A percentile compares a stretch with the other conserved stretches of the same genome.
These are phyloP conservation scores for Abrus precatorius DNA, from an alignment of 306 rosid genomes.

Conservation along the genomic window DNA sequence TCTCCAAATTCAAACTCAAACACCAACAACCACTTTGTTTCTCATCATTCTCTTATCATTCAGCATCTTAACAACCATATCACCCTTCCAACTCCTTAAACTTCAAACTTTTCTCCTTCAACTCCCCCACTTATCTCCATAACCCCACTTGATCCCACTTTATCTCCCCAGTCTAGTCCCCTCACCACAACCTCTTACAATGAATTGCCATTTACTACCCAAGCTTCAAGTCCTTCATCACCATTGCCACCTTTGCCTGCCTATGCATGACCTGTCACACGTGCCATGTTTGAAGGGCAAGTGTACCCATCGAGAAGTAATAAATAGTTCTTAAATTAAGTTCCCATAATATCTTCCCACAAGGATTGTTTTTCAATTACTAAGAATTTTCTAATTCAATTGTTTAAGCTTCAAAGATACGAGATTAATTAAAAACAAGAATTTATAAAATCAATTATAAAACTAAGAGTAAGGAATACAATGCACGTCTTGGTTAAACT, in stretches of 20 bases:
- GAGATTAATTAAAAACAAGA: too few relatives aligned
- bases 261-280: neutral
- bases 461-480: too few relatives aligned
- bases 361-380: too few relatives aligned
- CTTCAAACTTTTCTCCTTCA: neutral
- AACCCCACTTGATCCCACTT: neutral
- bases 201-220: neutral
- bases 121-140: neutral
- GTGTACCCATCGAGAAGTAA: too few relatives aligned
- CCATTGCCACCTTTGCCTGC: neutral
- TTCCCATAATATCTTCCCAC: too few relatives aligned
- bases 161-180: neutral
- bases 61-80: neutral
- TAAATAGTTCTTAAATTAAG: too few relatives aligned
- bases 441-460: too few relatives aligned
- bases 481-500: too few relatives aligned
- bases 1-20: neutral
- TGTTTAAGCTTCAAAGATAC: too few relatives aligned
- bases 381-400: too few relatives aligned
- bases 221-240: neutral
- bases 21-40: neutral
- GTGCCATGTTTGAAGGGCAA: too few relatives aligned
- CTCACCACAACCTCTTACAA: neutral
- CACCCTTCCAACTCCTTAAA: neutral
- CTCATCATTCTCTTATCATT: neutral